Percentiles rank a stretch among this genome's conserved stretches.
Conservation (phyloP, 441 rosid species). For the Macaranga tanarius region DNA sequence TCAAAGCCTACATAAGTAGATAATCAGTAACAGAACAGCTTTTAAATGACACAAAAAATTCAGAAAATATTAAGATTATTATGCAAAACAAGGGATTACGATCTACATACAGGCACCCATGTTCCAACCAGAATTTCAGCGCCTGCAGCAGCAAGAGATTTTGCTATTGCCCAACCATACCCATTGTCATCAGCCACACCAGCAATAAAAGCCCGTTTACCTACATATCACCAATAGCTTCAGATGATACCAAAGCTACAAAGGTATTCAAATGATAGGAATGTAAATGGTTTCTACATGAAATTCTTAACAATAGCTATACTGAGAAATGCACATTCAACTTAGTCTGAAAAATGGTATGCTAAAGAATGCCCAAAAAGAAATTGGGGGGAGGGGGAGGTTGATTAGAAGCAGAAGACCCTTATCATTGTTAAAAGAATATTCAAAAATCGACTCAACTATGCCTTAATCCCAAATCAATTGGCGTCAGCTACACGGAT, state of each 20-base stretch:
- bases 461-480: too few relatives aligned
- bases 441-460: too few relatives aligned
- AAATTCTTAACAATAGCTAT: neutral
- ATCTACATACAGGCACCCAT: conserved; percentile 91
- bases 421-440: too few relatives aligned
- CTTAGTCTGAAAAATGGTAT: too few relatives aligned
- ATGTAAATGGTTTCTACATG: neutral
- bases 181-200: conserved; percentile 98
- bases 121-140: conserved; percentile 96
- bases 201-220: conserved; percentile 93
- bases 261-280: neutral
- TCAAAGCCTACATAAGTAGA: conserved; percentile 58
- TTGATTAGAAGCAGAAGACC: too few relatives aligned
- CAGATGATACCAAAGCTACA: neutral
- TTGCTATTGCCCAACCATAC: conserved; percentile 98
- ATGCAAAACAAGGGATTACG: neutral
- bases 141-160: conserved; percentile 98
- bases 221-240: conserved; percentile 27
- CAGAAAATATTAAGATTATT: neutral
- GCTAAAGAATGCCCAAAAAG: too few relatives aligned
- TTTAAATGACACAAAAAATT: neutral
- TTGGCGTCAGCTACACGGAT: too few relatives aligned
- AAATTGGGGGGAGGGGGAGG: too few relatives aligned
- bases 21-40: neutral
- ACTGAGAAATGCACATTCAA: neutral